A percentile compares a stretch with the other conserved stretches of the same genome.
These are phyloP conservation scores for Fraxinus xanthoxyloides DNA, from an alignment of 305 asterid species.

Conservation along the genomic window DNA sequence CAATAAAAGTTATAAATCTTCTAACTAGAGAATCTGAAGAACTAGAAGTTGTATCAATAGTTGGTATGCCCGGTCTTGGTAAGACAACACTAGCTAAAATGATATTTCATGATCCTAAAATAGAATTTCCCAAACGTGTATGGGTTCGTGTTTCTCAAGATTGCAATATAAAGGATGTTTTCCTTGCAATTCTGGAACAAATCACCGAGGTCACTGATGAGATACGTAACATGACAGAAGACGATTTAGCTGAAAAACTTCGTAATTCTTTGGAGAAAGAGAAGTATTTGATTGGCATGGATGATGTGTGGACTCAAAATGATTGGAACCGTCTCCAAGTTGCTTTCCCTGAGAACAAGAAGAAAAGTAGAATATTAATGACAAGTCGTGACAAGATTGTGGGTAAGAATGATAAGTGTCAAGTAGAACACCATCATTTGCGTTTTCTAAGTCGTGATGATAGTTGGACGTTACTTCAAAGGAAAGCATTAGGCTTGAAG, in stretches of 20 bases:
- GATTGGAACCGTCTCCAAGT: slow-evolving; percentile 52
- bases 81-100: slow-evolving; percentile 66
- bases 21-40: slow-evolving; percentile 43
- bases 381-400: slow-evolving; percentile 44
- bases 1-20: slow-evolving; percentile 39
- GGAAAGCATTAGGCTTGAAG: slow-evolving; percentile 42
- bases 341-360: slow-evolving; percentile 53
- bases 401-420: slow-evolving; percentile 35
- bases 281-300: slow-evolving; percentile 49
- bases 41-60: slow-evolving; percentile 43
- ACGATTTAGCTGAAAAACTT: slow-evolving; percentile 32
- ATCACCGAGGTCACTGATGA: slow-evolving; percentile 25
- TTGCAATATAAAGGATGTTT: slow-evolving; percentile 46
- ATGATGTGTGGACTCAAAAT: slow-evolving; percentile 49
- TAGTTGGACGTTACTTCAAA: slow-evolving; percentile 45
- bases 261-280: slow-evolving; percentile 28
- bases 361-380: slow-evolving; percentile 43
- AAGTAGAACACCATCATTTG: slow-evolving; percentile 34
- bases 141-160: slow-evolving; percentile 61
- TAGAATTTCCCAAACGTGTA: slow-evolving; percentile 42
- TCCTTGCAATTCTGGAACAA: slow-evolving; percentile 37
- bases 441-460: slow-evolving; percentile 33
- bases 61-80: slow-evolving; percentile 75
- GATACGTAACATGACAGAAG: slow-evolving; percentile 29
- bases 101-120: slow-evolving; percentile 40